These are phyloP conservation scores for Microbotryum silenes-acaulis DNA, from an alignment of 1,284 basidiomycete species.

Conservation along the genomic window DNA sequence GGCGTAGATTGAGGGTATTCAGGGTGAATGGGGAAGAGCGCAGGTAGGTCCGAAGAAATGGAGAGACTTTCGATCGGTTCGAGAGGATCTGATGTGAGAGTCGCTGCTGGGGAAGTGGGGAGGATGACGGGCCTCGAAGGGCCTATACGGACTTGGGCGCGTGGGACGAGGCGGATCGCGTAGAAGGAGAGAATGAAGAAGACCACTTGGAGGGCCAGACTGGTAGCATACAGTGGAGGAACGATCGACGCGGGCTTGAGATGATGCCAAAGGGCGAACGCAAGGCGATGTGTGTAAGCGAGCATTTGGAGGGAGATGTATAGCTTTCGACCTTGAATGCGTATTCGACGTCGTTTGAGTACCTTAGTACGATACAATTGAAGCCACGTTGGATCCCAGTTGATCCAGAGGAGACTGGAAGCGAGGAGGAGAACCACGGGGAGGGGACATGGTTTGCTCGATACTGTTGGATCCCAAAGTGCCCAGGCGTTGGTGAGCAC, in stretches of 20 bases:
- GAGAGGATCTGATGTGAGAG: too few species aligned
- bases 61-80: too few species aligned
- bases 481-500: neutral
- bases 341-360: neutral
- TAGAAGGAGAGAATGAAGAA: too few species aligned
- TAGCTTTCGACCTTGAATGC: neutral
- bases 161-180: too few species aligned
- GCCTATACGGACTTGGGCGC: too few species aligned
- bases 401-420: slow-evolving; percentile 16
- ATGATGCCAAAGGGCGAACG: neutral
- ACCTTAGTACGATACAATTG: neutral
- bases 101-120: too few species aligned
- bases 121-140: too few species aligned
- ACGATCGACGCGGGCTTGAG: too few species aligned
- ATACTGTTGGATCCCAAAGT: neutral
- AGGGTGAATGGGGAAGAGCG: neutral
- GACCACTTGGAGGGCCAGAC: too few species aligned
- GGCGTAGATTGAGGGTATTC: too few species aligned
- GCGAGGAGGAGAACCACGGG: neutral
- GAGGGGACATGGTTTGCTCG: neutral
- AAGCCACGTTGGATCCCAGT: slow-evolving; percentile 32
- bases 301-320: slow-evolving; percentile 3
- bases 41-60: neutral
- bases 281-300: slow-evolving; percentile 4
- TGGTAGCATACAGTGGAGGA: too few species aligned